A percentile compares a stretch with the other conserved stretches of the same genome.
phyloP scores from a whole-genome alignment of 345 rosid genomes.

The Eucalyptus polyanthemos region DNA sequence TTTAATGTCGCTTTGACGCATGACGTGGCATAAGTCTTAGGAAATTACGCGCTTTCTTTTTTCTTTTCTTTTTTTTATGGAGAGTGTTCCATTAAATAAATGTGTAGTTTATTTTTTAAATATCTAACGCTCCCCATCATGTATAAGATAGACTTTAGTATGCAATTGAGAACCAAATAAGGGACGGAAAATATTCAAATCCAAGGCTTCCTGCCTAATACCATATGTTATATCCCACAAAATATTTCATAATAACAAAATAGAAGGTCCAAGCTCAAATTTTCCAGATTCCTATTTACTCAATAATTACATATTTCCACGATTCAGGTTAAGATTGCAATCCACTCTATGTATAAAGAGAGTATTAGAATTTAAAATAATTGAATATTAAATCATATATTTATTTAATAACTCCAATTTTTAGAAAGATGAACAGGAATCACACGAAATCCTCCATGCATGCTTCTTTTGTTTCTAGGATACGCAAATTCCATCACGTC shows the following conservation, averaged over 20 bases:
- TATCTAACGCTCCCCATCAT: background rate
- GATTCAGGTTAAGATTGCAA: rapidly evolving
- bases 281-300: rapidly evolving
- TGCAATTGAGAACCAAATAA: background rate
- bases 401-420: too few relatives aligned
- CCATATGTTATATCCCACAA: background rate
- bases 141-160: background rate
- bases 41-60: too few relatives aligned
- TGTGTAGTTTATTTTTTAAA: too few relatives aligned
- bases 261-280: background rate
- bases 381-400: too few relatives aligned
- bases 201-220: rapidly evolving
- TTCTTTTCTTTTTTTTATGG: too few relatives aligned
- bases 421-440: too few relatives aligned
- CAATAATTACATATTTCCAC: too few relatives aligned
- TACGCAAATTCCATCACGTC: background rate
- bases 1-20: too few relatives aligned
- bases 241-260: too few relatives aligned
- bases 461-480: background rate
- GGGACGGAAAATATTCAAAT: background rate
- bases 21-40: too few relatives aligned
- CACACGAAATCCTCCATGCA: background rate
- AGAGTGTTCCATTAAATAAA: too few relatives aligned
- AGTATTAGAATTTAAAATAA: too few relatives aligned
- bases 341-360: background rate